Percentiles rank a stretch among this genome's conserved stretches.
phyloP scores from a whole-genome alignment of 768 basidiomycete genomes.

The Pleurotus salmoneostramineus region DNA sequence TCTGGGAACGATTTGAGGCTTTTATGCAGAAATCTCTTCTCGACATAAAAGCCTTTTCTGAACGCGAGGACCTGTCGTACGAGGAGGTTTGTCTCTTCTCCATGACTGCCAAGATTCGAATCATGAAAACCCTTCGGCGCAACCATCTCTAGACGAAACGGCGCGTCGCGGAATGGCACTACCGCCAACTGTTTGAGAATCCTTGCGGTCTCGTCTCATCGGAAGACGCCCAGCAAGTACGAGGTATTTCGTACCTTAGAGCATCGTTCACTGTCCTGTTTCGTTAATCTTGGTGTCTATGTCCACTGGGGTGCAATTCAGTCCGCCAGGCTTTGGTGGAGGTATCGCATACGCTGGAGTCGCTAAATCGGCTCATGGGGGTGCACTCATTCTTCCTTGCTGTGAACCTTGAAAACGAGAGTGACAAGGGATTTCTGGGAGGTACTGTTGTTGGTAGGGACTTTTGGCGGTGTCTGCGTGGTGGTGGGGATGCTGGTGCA shows the following conservation, averaged over 20 bases:
- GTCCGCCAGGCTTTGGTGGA: slow-evolving; percentile 44
- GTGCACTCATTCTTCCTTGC: slow-evolving; percentile 62
- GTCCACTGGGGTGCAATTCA: slow-evolving; percentile 19
- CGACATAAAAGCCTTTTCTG: slow-evolving; percentile 58
- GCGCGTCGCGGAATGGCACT: slow-evolving; percentile 62
- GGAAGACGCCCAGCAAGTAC: neutral
- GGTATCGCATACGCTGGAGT: slow-evolving; percentile 51
- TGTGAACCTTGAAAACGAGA: slow-evolving; percentile 44
- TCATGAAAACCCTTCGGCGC: slow-evolving; percentile 15
- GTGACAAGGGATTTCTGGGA: slow-evolving; percentile 57
- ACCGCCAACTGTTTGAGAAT: slow-evolving; percentile 48
- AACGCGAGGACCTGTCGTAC: slow-evolving; percentile 52
- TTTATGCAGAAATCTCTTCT: slow-evolving; percentile 56
- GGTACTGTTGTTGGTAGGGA: slow-evolving; percentile 58
- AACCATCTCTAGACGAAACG: slow-evolving; percentile 35
- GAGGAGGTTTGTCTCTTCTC: slow-evolving; percentile 47
- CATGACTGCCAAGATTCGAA: slow-evolving; percentile 9
- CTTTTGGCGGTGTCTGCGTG: slow-evolving; percentile 60
- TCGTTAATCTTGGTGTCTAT: neutral
- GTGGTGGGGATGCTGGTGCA: slow-evolving; percentile 56
- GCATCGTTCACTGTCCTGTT: neutral
- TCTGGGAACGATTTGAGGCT: slow-evolving; percentile 58
- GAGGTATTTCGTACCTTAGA: slow-evolving; percentile 6
- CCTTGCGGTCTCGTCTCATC: neutral
- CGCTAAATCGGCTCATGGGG: slow-evolving; percentile 43